Conservation (phyloP, 169 alveolate genomes). For the Miamiensis avidus region DNA sequence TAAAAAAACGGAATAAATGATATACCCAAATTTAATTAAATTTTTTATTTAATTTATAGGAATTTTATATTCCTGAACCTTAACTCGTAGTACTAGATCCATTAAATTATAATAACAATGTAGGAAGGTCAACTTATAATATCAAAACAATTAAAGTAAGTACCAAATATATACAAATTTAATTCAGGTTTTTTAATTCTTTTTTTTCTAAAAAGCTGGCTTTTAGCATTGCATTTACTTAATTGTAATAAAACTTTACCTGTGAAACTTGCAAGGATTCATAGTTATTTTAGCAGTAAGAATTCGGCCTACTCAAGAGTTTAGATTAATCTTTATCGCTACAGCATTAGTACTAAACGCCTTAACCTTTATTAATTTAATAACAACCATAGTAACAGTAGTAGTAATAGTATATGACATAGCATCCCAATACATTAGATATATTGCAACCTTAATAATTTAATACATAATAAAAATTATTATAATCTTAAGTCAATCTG, state of each 20-base stretch:
- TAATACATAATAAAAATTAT: no score
- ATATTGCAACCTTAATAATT: no score
- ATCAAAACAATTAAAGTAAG: neutral
- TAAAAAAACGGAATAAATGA: no score
- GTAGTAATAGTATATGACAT: neutral
- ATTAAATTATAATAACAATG: neutral
- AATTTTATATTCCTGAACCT: neutral
- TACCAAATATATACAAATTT: no score
- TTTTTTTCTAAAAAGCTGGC: neutral
- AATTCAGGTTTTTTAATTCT: neutral
- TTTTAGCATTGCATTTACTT: neutral
- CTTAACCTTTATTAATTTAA: no score
- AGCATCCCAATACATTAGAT: neutral
- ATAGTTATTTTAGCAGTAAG: no score
- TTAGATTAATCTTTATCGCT: neutral
- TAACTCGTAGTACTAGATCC: neutral
- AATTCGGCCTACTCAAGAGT: no score
- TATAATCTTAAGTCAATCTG: no score
- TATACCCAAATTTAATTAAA: no score
- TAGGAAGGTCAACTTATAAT: neutral
- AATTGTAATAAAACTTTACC: neutral
- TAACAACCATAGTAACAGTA: no score
- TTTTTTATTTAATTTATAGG: no score
- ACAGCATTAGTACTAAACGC: neutral
- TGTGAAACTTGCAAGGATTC: no score